Base-by-base conservation (phyloP, 1,139 yeast genomes). In the Candida dubliniensis region DNA sequence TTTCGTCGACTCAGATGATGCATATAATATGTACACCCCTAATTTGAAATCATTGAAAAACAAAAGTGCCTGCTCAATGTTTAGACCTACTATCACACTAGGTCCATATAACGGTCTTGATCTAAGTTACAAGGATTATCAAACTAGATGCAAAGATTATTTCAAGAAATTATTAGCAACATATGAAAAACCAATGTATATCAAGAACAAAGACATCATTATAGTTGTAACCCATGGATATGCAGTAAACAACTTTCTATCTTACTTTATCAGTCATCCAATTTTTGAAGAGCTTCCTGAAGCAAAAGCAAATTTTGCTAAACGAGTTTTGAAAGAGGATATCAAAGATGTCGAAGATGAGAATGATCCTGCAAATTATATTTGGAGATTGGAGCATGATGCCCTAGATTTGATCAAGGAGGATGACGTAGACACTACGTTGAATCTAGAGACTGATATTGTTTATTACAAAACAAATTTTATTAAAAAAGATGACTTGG, bases 91-190 rank as follows among this genome's bases (percentile, higher is more conserved):
- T n/a, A 65, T 64, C 29, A 66, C 72, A 11, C 62, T 74, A 50
- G 79, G 79, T 23, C 76, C 66, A n/a, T 74, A 65, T 55, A 74
- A 74, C 55, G 79, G 77, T 2, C 73, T 70, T 7, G 73, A 67
- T 39, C 58, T 74, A 42, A 64, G 69, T 48, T 73, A 64, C 54
- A 67, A 67, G 46, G 76, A 71, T 47, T 74, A 71, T 55, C 75
- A 68, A 56, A 60, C 60, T 32, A 62, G 69, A 42, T 69, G 76
- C 50, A 71, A 71, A 49, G 64, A 60, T 26, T 74, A 74, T 52
- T 73, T 74, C 53, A 64, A 67, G 45, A 71, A 71, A 55, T 56
- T 74, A 34, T 52, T 74, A 44, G 78, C 77, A 42, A 71, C 77
- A 8, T 74, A 74, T 53, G 76, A 73, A 50, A 70, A 68, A 48